A percentile compares a stretch with the other conserved stretches of the same genome.
phyloP scores from a whole-genome alignment of 768 basidiomycete species.

The Hypholoma fasciculare region DNA sequence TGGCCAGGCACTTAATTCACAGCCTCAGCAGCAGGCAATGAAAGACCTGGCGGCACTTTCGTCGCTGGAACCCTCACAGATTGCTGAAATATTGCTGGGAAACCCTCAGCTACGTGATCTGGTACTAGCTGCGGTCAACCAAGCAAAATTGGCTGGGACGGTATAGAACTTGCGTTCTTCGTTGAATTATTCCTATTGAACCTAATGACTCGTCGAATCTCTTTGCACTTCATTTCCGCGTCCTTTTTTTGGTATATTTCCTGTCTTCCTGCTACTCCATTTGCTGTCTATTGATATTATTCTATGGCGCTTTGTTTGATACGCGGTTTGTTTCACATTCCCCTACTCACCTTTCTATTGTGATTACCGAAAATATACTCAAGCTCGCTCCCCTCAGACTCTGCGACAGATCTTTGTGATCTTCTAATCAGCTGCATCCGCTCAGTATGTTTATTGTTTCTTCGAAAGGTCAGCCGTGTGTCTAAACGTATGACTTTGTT shows the following conservation, averaged over 20 bases:
- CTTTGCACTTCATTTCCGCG: not conserved
- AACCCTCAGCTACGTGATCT: constrained; percentile 40
- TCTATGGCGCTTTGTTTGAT: not conserved
- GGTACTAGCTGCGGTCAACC: constrained; percentile 31
- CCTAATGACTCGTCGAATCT: not conserved
- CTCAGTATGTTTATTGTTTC: too few species aligned
- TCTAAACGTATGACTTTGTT: too few species aligned
- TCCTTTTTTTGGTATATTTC: not conserved
- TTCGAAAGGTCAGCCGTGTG: too few species aligned
- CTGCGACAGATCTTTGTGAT: too few species aligned
- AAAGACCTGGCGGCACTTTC: constrained; percentile 31
- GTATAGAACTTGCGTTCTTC: not conserved
- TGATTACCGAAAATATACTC: not conserved
- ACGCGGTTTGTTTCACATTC: not conserved
- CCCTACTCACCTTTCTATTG: not conserved
- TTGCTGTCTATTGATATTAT: constrained; percentile 1
- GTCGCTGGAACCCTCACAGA: constrained; percentile 34
- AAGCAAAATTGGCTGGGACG: not conserved
- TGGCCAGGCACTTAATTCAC: not conserved
- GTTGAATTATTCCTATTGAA: not conserved
- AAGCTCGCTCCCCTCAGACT: too few species aligned
- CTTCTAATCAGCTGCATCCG: too few species aligned
- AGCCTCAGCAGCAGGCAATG: constrained; percentile 7
- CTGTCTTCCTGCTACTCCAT: not conserved
- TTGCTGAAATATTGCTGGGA: constrained; percentile 34